Conservation (phyloP, 2,329 filamentous ascomycete species). For the Tolypocladium inflatum region DNA sequence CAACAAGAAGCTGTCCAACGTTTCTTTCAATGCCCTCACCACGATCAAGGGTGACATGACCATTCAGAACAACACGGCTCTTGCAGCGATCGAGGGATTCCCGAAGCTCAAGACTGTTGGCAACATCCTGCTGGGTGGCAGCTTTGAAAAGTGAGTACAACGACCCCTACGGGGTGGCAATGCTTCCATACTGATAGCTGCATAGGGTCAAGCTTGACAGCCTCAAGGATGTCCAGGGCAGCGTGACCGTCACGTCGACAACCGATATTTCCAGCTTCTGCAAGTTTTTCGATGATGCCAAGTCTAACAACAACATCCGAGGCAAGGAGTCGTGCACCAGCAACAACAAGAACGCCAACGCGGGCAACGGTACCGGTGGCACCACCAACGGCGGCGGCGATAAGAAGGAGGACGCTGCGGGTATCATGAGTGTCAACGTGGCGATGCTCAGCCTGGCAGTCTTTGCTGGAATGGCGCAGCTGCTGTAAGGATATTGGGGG, state of each 20-base stretch:
- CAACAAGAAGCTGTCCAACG: constrained; percentile 57
- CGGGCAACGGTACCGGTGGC: constrained; percentile 23
- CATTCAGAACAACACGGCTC: constrained; percentile 81
- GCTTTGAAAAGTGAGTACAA: constrained; percentile 65
- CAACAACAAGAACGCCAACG: constrained; percentile 43
- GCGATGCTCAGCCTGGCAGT: constrained; percentile 36
- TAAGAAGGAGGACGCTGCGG: constrained; percentile 29
- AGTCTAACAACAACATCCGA: constrained; percentile 27
- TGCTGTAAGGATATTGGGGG: constrained; percentile 33
- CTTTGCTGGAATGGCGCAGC: constrained; percentile 37
- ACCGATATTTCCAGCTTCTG: constrained; percentile 49
- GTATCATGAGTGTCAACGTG: constrained; percentile 35
- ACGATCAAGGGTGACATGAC: constrained; percentile 70
- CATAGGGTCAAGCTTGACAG: constrained; percentile 61
- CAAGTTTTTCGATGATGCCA: constrained; percentile 36
- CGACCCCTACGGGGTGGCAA: not conserved
- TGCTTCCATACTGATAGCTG: not conserved
- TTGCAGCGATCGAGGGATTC: constrained; percentile 58
- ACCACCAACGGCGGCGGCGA: constrained; percentile 12
- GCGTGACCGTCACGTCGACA: constrained; percentile 60
- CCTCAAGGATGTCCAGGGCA: constrained; percentile 60
- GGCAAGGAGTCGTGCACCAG: constrained; percentile 39
- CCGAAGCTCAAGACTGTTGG: constrained; percentile 61
- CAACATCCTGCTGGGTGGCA: constrained; percentile 77
- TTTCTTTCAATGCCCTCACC: constrained; percentile 62